Evolutionary conservation across 2,329 filamentous ascomycete species (phyloP), one percentile per base, ranked within the genome.

Genomic region (Trichoderma sp.): DNA sequence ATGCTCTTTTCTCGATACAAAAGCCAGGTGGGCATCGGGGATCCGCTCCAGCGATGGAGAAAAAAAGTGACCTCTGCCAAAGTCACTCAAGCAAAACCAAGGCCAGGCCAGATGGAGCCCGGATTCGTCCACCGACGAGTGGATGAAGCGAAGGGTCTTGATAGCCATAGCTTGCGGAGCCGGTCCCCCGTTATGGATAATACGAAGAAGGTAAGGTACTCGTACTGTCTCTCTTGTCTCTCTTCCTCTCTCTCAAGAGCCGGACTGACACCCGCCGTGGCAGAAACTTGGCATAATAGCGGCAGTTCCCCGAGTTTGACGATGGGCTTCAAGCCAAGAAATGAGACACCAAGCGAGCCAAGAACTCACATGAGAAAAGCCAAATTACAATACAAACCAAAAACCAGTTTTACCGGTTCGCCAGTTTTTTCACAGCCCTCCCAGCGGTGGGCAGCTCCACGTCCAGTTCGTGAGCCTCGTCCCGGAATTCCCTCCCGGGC

Each of bases 111-210:
- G 9, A 43, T 26, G 15, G 30, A 5, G 57, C 20, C 66, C 57
- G 39, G n/a, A 68, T 68, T 61, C n/a, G 66, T 62, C 57, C 34
- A 68, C 66, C 57, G 66, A 68, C 55, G 20, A 36, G 66, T 68
- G 66, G 66, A 61, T 61, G 50, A 28, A 47, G 47, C 26, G 20
- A 65, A 50, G n/a, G 39, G 53, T 5, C 32, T 34, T 50, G 39
- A 36, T 28, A 20, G 61, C 20, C 30, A 12, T 47, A 12, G 36
- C 39, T 32, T 50, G 43, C 47, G 64, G 64, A 59, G 57, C 57
- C 30, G 57, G 57, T 23, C 47, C 47, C 47, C 47, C 47, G 47
- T 23, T 53, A 1, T 53, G 20, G 47, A 20, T 53, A 53, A 59
- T 59, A 59, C 57, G 57, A 59, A 32, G 26, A 12, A 15, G 34